Base-by-base conservation (phyloP, 768 basidiomycete species). In the Fomitopsis serialis region DNA sequence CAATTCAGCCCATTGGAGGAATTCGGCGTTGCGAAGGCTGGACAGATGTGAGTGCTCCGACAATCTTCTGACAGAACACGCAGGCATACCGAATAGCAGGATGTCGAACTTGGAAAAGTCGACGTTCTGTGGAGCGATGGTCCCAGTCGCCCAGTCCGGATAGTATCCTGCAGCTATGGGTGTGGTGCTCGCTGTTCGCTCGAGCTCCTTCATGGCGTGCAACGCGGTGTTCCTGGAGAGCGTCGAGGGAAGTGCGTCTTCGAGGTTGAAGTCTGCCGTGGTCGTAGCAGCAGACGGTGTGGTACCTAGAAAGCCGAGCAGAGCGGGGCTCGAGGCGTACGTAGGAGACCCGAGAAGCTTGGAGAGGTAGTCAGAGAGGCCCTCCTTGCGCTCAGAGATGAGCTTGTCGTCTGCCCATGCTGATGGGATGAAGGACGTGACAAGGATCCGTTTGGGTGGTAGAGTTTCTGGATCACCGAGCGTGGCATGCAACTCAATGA, bases 41-140 rank as follows among this genome's bases (percentile, higher is more conserved):
- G n/a, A n/a, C n/a, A n/a, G n/a, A n/a, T n/a, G n/a, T n/a, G n/a
- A n/a, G n/a, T n/a, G n/a, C n/a, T n/a, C n/a, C n/a, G n/a, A n/a
- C n/a, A n/a, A n/a, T n/a, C 17, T 17, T 36, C 45, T 36, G 35
- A 17, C 9, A 13, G 24, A 23, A 45, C 4, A 24, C 45, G 9
- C n/a, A n/a, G n/a, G n/a, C 72, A 54, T 44, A 84, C 83, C 80
- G 55, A 82, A 87, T 65, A 82, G 81, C 42, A 87, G 68, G 51
- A 85, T 75, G 65, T 88, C 83, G 59, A 85, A 85, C 62, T 81
- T 77, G 54, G 74, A 75, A 63, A 75, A 89, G 63, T 88, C 78
- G 43, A 89, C 66, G 2, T 63, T 63, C 66, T 82, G 80, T 5
- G 86, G 86, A 3, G 82, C 72, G 51, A 78, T 67, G 12, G 63